These are phyloP conservation scores for Zizania palustris DNA, from an alignment of 202 grass and related monocot genomes.

Conservation along the genomic window DNA sequence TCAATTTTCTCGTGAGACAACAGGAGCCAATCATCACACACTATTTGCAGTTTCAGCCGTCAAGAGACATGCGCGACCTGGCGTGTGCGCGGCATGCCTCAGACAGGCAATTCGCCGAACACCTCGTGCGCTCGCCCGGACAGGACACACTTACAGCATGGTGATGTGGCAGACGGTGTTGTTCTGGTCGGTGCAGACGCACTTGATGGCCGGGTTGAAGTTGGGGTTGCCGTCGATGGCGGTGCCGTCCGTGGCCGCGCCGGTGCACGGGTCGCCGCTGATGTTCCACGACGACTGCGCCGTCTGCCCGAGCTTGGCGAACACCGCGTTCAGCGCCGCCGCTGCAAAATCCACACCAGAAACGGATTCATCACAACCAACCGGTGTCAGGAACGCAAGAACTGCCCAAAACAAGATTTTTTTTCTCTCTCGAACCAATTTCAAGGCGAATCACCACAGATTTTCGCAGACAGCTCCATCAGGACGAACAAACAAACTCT, in stretches of 20 bases:
- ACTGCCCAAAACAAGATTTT: neutral
- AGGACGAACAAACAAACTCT: neutral
- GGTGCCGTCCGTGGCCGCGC: constrained; percentile 54
- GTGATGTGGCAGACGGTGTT: constrained; percentile 71
- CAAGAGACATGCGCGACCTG: no score
- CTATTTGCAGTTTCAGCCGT: no score
- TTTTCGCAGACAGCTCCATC: neutral
- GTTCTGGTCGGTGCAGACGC: constrained; percentile 53
- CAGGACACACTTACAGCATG: constrained; percentile 45
- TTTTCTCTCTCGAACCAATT: neutral
- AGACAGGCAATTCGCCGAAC: neutral
- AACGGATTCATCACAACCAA: neutral
- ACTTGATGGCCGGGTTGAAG: constrained; percentile 73
- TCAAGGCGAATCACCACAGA: neutral
- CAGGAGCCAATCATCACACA: no score
- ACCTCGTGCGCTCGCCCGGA: neutral
- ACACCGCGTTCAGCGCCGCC: constrained; percentile 67
- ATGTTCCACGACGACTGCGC: constrained; percentile 67
- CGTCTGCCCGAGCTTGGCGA: constrained; percentile 55
- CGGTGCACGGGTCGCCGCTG: constrained; percentile 83
- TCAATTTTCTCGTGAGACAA: no score
- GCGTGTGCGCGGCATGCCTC: neutral
- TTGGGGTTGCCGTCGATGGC: constrained; percentile 5
- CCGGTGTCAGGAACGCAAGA: neutral
- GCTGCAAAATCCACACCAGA: constrained; percentile 38